Evolutionary conservation across 1,284 basidiomycete species (phyloP).

Genomic region (Macrocybe sp.): DNA sequence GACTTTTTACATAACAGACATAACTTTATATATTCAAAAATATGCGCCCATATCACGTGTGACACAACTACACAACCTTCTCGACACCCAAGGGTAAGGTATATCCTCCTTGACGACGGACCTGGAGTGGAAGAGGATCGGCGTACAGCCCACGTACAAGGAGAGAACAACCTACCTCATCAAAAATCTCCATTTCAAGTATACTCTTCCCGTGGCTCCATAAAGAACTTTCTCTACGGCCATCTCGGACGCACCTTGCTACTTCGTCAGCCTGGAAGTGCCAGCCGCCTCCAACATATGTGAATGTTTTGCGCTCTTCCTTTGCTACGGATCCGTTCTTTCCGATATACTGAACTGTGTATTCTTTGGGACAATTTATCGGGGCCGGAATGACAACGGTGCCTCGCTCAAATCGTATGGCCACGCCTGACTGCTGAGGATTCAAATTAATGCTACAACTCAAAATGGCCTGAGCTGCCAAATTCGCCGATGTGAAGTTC

Average conservation of each 20-base stretch:
- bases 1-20: too few species aligned
- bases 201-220: slow-evolving; percentile 78
- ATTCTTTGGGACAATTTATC: slow-evolving; percentile 59
- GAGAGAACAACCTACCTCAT: slow-evolving; percentile 49
- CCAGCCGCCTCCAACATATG: slow-evolving; percentile 61
- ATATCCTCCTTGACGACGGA: slow-evolving; percentile 33
- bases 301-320: slow-evolving; percentile 51
- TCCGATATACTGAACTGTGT: slow-evolving; percentile 58
- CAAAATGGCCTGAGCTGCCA: slow-evolving; percentile 64
- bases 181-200: slow-evolving; percentile 77
- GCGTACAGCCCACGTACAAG: too few species aligned
- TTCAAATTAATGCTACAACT: slow-evolving; percentile 57
- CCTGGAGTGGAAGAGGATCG: slow-evolving; percentile 17
- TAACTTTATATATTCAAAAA: not conserved
- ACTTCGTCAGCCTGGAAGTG: slow-evolving; percentile 84
- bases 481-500: slow-evolving; percentile 51
- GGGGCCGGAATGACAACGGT: slow-evolving; percentile 58
- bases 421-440: slow-evolving; percentile 41
- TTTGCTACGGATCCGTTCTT: slow-evolving; percentile 44
- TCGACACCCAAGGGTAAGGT: not conserved
- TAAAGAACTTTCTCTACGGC: slow-evolving; percentile 66
- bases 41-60: not conserved
- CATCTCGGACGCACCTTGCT: slow-evolving; percentile 72
- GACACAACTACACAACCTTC: not conserved
- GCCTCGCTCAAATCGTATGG: slow-evolving; percentile 66